Evolutionary conservation across 768 basidiomycete genomes (phyloP).

Genomic region (Suillus luteus): DNA sequence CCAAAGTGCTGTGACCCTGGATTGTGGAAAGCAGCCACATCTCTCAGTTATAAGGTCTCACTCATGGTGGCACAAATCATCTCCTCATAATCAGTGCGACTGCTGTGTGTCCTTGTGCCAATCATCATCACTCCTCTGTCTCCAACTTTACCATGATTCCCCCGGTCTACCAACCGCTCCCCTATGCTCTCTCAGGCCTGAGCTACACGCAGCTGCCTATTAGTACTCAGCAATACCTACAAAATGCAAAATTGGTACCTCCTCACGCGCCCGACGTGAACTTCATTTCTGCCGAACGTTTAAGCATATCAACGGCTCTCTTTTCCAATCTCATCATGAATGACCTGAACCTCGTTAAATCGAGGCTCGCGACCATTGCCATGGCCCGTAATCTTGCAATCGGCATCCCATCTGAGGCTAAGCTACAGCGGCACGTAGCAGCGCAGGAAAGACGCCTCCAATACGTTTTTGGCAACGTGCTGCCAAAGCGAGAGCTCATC

Average conservation of each 20-base stretch:
- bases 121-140: constrained; percentile 3
- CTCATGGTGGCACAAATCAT: background rate
- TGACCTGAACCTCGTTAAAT: constrained; percentile 6
- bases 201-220: constrained; percentile 12
- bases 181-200: constrained; percentile 13
- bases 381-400: background rate
- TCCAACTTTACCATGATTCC: constrained; percentile 8
- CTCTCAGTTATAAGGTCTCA: background rate
- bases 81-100: background rate
- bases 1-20: constrained; percentile 2
- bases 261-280: background rate
- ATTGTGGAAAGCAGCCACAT: background rate
- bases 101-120: background rate
- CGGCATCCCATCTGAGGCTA: background rate
- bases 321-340: background rate
- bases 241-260: background rate
- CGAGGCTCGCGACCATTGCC: background rate
- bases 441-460: background rate
- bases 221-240: constrained; percentile 9
- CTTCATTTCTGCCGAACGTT: background rate
- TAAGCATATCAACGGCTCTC: constrained; percentile 1
- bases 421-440: background rate
- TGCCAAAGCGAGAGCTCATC: constrained; percentile 17
- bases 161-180: constrained; percentile 9
- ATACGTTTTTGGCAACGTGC: constrained; percentile 9